Conservation (phyloP, 2,329 filamentous ascomycete genomes). For the Ophiocordyceps camponoti-rufipedis region DNA sequence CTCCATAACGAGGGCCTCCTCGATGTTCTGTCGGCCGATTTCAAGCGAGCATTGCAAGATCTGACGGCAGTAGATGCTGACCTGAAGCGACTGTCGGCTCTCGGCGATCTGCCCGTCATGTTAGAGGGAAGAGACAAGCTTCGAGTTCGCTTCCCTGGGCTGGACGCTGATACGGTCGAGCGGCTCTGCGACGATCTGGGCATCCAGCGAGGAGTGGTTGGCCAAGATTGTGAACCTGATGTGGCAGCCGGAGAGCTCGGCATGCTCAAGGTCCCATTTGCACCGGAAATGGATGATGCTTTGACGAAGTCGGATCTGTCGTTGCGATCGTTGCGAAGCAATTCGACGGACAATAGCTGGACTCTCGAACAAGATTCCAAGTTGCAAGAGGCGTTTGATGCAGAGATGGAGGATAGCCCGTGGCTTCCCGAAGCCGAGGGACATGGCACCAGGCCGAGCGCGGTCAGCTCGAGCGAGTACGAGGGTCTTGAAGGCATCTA, state of each 20-base stretch:
- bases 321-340: conserved; percentile 22
- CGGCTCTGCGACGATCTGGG: conserved; percentile 71
- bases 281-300: conserved; percentile 31
- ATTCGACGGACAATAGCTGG: conserved; percentile 20
- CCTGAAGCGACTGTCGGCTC: conserved; percentile 51
- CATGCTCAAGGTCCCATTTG: conserved; percentile 74
- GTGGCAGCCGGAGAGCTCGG: conserved; percentile 47
- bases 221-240: conserved; percentile 62
- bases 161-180: conserved; percentile 69
- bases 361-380: conserved; percentile 16
- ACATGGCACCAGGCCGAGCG: conserved; percentile 32
- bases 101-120: conserved; percentile 75
- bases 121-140: conserved; percentile 49
- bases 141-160: conserved; percentile 77
- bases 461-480: conserved; percentile 26
- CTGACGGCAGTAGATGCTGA: conserved; percentile 65
- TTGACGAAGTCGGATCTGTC: conserved; percentile 30
- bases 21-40: conserved; percentile 72
- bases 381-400: conserved; percentile 20
- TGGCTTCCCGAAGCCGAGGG: conserved; percentile 30
- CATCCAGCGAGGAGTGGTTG: conserved; percentile 61
- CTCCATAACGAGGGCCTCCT: conserved; percentile 73
- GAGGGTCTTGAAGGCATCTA: conserved; percentile 40
- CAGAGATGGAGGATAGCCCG: conserved; percentile 25
- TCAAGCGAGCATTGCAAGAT: conserved; percentile 72